phyloP scores from a whole-genome alignment of 495 filamentous ascomycete genomes.

The Penicillium atrosanguineum region DNA sequence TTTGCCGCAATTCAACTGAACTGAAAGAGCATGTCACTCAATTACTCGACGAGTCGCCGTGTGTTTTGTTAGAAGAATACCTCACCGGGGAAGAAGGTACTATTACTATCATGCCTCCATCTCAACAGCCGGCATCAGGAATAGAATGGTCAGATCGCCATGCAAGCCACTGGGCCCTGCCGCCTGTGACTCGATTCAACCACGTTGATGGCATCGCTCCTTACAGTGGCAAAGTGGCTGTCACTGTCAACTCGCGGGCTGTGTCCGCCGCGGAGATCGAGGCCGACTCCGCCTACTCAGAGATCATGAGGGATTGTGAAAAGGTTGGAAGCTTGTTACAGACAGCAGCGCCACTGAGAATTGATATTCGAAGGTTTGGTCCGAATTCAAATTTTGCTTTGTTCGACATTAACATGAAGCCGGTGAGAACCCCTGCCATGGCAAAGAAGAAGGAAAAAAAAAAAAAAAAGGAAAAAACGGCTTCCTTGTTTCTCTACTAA shows the following conservation, averaged over 20 bases:
- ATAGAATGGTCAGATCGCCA: neutral
- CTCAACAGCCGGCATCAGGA: neutral
- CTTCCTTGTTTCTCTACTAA: neutral
- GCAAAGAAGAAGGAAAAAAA: too few species aligned
- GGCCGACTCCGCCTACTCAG: slow-evolving; percentile 14
- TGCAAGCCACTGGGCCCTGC: slow-evolving; percentile 29
- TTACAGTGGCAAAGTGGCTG: slow-evolving; percentile 32
- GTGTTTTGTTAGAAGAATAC: slow-evolving; percentile 33
- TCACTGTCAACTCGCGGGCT: slow-evolving; percentile 29
- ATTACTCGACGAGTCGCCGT: slow-evolving; percentile 25
- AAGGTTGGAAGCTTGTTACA: slow-evolving; percentile 22
- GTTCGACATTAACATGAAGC: slow-evolving; percentile 44
- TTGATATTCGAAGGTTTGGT: slow-evolving; percentile 35
- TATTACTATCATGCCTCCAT: slow-evolving; percentile 37
- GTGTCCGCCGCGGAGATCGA: slow-evolving; percentile 13
- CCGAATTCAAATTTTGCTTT: slow-evolving; percentile 24
- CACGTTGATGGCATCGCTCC: slow-evolving; percentile 34
- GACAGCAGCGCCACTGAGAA: slow-evolving; percentile 30
- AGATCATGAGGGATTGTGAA: slow-evolving; percentile 28
- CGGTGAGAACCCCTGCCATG: slow-evolving; percentile 19
- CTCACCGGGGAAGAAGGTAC: slow-evolving; percentile 38
- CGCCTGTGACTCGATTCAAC: slow-evolving; percentile 34
- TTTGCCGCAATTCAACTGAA: slow-evolving; percentile 20
- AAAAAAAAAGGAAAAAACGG: neutral
- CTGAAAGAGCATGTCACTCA: slow-evolving; percentile 19